Evolutionary conservation across 306 rosid genomes (phyloP), one percentile per base, ranked within the genome.

Genomic region (Adenanthera pavonina): DNA sequence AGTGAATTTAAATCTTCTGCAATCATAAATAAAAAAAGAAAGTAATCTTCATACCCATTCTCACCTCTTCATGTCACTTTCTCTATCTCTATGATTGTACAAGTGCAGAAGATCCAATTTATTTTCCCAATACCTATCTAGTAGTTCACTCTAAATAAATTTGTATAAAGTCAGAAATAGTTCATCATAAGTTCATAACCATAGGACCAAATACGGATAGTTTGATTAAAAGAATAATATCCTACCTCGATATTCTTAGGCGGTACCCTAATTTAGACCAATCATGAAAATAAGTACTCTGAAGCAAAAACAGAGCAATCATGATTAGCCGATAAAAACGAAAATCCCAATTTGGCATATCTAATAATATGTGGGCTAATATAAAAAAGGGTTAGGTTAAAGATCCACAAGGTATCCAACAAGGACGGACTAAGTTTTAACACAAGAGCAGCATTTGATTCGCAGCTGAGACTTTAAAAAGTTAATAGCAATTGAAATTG

Each of bases 401-500:
- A 67, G 69, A 78, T 54, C 25, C 48, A 74, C n/a, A 17, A 16
- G 16, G 16, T 36, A 79, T 78, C 36, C 46, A 46, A 60, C 8
- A 16, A 44, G 35, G 76, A 33, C 15, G 59, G 60, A 17, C 67
- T 49, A 25, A 57, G 47, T 72, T 62, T 72, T 72, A 56, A 76
- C 80, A 80, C 80, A 40, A 74, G 75, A 51, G 74, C 40, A 44
- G 75, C 60, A 75, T 84, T 76, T 84, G 89, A 86, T 88, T 81
- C 80, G 83, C 78, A 66, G 33, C 13, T 14, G 65, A 78, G 53
- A 66, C 60, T 48, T 71, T 2, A n/a, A 65, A 30, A 79, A 34
- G 43, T n/a, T 15, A 30, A 76, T n/a, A 16, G 34, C 43, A 57
- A 72, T 76, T 51, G 71, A 78, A 73, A 65, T 53, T 54, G 49